Base-by-base conservation (phyloP, 495 filamentous ascomycete species). In the Penicillium coffeae region DNA sequence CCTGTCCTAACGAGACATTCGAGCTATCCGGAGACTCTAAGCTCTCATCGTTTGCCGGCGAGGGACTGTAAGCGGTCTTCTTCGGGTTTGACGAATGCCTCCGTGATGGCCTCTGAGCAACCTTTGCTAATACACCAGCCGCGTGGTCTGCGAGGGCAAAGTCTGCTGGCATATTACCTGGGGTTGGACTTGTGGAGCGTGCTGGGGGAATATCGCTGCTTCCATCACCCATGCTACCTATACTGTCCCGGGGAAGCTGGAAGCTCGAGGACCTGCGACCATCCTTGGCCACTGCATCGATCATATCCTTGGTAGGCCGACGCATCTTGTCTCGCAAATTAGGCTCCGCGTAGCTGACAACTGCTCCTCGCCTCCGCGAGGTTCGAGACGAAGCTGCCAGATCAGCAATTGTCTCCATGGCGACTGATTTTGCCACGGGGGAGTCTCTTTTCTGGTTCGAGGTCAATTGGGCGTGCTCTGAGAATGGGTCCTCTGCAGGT, bases 241-340 rank as follows among this genome's bases (percentile, higher is more conserved):
- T n/a, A 34, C 58, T 66, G 13, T 59, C 44, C 21, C 45, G 51
- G 9, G 30, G 38, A 18, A 55, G 13, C 21, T 56, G 58, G 42
- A 70, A 61, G 40, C 51, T 56, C 14, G 70, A 72, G 1, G 54
- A 56, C 42, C 69, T 54, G 50, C 68, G 65, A 30, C 66, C 77
- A 45, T 81, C 77, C 5, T 70, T 74, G 3, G 69, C 58, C 35
- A 91, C 88, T 7, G 88, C 88, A 61, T 88, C 86, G 30, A 83
- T 74, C 5, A 92, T 65, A 44, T 86, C 78, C 51, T 86, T 88
- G 13, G 84, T 86, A 16, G 88, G 85, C 41, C 89, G 82, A 42
- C 89, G 78, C 89, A 95, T 94, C 70, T 95, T 95, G 56, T 83
- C 86, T 42, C 87, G 77, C 25, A 95, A 71, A 58, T 87, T 94